A percentile compares a stretch with the other conserved stretches of the same genome.
Evolutionary conservation across 495 filamentous ascomycete genomes (phyloP).

Genomic region (Neurospora sp.): DNA sequence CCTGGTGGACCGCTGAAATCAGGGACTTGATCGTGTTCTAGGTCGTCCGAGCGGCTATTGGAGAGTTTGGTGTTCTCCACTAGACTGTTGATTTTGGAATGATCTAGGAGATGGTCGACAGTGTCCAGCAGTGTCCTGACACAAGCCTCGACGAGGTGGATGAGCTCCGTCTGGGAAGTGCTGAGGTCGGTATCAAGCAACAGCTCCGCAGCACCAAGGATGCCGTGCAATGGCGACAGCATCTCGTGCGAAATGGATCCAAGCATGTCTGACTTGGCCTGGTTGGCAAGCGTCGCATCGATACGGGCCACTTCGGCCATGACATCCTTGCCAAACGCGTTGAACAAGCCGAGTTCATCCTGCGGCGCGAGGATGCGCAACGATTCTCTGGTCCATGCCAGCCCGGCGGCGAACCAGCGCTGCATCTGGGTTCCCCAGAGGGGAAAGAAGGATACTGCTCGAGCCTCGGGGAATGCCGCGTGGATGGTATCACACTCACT

Average conservation of each 20-base stretch:
- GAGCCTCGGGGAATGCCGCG: constrained; percentile 37
- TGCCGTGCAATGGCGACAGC: constrained; percentile 66
- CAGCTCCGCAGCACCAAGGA: constrained; percentile 63
- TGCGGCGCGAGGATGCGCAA: constrained; percentile 36
- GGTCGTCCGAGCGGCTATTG: neutral
- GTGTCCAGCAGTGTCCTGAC: constrained; percentile 69
- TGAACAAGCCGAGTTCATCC: constrained; percentile 31
- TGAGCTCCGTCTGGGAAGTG: constrained; percentile 47
- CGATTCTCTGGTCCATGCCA: constrained; percentile 48
- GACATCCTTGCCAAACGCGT: constrained; percentile 49
- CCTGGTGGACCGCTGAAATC: neutral
- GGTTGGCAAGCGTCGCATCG: constrained; percentile 28
- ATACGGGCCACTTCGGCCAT: constrained; percentile 50
- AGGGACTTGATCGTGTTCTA: neutral
- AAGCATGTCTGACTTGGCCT: constrained; percentile 58
- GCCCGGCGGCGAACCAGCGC: constrained; percentile 58
- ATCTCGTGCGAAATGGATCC: constrained; percentile 70
- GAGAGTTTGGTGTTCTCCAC: neutral
- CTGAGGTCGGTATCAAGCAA: constrained; percentile 44
- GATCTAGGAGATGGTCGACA: constrained; percentile 46
- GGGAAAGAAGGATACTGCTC: constrained; percentile 47
- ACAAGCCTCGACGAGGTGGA: constrained; percentile 65
- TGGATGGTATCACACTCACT: constrained; percentile 10
- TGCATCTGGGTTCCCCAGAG: constrained; percentile 61
- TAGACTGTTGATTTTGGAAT: constrained; percentile 6